Evolutionary conservation across 305 asterid species (phyloP).

Genomic region (Fraxinus dipetala): DNA sequence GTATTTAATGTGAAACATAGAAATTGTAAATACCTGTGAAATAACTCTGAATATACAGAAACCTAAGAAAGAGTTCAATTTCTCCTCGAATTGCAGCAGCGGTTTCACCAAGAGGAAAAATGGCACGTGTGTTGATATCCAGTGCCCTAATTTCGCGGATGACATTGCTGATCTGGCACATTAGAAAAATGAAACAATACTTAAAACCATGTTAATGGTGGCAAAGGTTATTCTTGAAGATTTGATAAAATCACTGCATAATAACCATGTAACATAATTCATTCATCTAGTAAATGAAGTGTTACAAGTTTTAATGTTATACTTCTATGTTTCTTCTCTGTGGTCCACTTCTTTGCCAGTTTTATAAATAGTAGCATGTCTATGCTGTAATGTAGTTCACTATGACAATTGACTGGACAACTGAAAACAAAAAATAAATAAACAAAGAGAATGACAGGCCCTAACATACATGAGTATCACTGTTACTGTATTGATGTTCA

Average conservation of each 20-base stretch:
- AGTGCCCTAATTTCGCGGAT: slow-evolving; percentile 91
- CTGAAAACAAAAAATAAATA: neutral
- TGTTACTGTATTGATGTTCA: neutral
- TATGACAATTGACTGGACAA: neutral
- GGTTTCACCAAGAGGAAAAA: slow-evolving; percentile 96
- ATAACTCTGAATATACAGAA: too few relatives aligned
- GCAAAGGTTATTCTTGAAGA: neutral
- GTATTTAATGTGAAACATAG: slow-evolving; percentile 37
- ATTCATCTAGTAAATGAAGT: neutral
- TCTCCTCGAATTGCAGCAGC: slow-evolving; percentile 98
- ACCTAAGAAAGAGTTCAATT: slow-evolving; percentile 54
- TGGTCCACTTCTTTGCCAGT: neutral
- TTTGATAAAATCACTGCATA: neutral
- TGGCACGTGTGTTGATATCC: slow-evolving; percentile 75
- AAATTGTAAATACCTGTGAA: too few relatives aligned
- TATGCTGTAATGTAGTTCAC: neutral
- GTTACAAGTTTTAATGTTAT: neutral
- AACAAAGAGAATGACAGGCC: neutral
- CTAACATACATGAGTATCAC: neutral
- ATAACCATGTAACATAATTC: neutral
- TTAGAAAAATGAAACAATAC: slow-evolving; percentile 13
- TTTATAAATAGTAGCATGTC: neutral
- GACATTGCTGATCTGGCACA: slow-evolving; percentile 82
- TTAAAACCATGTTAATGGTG: neutral
- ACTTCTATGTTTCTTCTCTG: neutral